Conservation (phyloP, 306 rosid species). For the Fragaria iinumae region DNA sequence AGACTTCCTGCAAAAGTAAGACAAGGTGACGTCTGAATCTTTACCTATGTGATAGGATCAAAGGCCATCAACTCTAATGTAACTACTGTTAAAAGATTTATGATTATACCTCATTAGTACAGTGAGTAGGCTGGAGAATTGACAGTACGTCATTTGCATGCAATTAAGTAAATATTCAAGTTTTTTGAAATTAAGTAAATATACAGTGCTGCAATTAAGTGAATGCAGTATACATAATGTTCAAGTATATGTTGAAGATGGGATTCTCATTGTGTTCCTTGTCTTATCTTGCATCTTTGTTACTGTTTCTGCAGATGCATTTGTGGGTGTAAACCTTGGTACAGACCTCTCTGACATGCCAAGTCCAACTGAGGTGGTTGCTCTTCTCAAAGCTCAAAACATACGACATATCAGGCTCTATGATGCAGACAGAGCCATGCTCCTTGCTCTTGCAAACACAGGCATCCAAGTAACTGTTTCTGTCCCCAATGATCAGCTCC, state of each 20-base stretch:
- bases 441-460: constrained; percentile 76
- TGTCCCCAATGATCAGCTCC: constrained; percentile 83
- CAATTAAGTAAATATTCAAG: neutral
- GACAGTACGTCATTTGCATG: neutral
- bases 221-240: neutral
- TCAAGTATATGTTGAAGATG: neutral
- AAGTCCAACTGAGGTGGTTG: constrained; percentile 69
- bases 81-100: neutral
- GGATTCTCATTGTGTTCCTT: neutral
- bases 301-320: constrained; percentile 57
- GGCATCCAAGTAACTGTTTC: constrained; percentile 77
- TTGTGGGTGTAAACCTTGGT: constrained; percentile 83
- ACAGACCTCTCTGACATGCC: constrained; percentile 86
- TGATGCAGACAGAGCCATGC: constrained; percentile 76
- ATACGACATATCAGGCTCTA: constrained; percentile 74
- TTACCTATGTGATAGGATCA: neutral
- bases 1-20: constrained; percentile 2
- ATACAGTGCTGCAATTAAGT: neutral
- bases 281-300: constrained; percentile 10
- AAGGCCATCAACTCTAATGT: neutral
- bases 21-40: neutral
- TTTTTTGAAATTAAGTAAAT: neutral
- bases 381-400: constrained; percentile 84
- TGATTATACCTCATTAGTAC: neutral
- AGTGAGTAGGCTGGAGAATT: neutral